These are phyloP conservation scores for Inga leiocalycina DNA, from an alignment of 306 rosid species.

Conservation along the genomic window DNA sequence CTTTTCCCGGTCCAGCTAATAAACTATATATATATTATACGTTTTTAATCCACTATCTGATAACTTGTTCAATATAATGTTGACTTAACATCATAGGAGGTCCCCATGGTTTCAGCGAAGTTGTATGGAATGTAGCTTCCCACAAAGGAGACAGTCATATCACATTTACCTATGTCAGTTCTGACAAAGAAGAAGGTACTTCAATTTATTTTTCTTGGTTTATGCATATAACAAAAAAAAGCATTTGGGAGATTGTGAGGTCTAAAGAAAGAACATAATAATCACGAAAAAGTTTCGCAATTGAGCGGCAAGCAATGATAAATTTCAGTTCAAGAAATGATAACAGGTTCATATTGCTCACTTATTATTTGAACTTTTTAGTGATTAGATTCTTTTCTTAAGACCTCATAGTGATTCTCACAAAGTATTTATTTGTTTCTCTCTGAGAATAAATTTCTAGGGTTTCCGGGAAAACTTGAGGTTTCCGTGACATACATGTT, in stretches of 20 bases:
- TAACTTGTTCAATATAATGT: neutral
- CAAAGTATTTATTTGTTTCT: neutral
- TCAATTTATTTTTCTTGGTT: neutral
- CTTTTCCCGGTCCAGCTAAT: neutral
- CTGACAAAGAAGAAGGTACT: constrained; percentile 68
- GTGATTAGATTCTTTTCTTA: too few relatives aligned
- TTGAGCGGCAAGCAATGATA: too few relatives aligned
- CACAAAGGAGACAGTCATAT: constrained; percentile 47
- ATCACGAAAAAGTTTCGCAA: too few relatives aligned
- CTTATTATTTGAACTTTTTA: too few relatives aligned
- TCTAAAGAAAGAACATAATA: too few relatives aligned
- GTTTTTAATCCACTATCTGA: neutral
- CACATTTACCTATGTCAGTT: constrained; percentile 54
- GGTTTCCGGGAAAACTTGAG: constrained; percentile 69
- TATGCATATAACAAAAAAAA: too few relatives aligned
- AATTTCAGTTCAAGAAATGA: too few relatives aligned
- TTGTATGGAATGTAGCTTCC: constrained; percentile 51
- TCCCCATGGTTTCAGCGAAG: constrained; percentile 57
- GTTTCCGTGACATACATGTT: constrained; percentile 62
- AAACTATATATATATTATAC: too few relatives aligned
- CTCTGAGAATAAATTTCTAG: constrained; percentile 2
- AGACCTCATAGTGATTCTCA: too few relatives aligned
- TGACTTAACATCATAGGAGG: constrained; percentile 55
- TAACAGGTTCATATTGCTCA: too few relatives aligned
- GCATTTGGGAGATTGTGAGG: too few relatives aligned